Percentiles rank a stretch among this genome's conserved stretches.
These are phyloP conservation scores for Plasmodium ovale DNA, from an alignment of 169 alveolate genomes.

Conservation along the genomic window DNA sequence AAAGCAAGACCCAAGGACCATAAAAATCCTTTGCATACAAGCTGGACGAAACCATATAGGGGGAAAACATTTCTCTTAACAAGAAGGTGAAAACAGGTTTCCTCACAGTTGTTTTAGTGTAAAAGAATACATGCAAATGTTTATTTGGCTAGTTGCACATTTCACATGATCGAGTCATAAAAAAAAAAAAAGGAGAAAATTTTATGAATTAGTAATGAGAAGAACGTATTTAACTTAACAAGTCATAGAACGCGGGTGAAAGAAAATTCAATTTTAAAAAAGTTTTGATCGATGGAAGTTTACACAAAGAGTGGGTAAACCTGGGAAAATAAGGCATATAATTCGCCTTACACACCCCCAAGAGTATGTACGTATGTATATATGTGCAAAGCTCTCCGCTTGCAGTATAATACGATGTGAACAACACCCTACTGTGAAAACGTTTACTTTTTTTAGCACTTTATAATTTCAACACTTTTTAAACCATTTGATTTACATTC, in stretches of 20 bases:
- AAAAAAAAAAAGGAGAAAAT: slow-evolving; percentile 6
- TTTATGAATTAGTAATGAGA: slow-evolving; percentile 9
- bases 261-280: neutral
- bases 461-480: too few relatives aligned
- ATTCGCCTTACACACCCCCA: neutral
- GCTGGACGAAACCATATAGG: too few relatives aligned
- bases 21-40: too few relatives aligned
- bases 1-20: too few relatives aligned
- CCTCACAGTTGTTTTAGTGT: neutral
- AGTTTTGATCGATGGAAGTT: neutral
- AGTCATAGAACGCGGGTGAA: neutral
- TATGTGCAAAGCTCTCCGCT: neutral
- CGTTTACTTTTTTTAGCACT: neutral
- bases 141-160: neutral
- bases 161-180: slow-evolving; percentile 7
- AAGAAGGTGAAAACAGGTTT: neutral
- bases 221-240: neutral
- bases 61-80: neutral
- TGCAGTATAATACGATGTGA: neutral
- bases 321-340: too few relatives aligned
- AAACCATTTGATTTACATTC: too few relatives aligned
- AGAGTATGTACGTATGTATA: neutral
- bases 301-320: too few relatives aligned
- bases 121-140: neutral
- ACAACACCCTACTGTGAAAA: neutral